Evolutionary conservation across 495 filamentous ascomycete genomes (phyloP).

Genomic region (Staphylotrichum longicolle): DNA sequence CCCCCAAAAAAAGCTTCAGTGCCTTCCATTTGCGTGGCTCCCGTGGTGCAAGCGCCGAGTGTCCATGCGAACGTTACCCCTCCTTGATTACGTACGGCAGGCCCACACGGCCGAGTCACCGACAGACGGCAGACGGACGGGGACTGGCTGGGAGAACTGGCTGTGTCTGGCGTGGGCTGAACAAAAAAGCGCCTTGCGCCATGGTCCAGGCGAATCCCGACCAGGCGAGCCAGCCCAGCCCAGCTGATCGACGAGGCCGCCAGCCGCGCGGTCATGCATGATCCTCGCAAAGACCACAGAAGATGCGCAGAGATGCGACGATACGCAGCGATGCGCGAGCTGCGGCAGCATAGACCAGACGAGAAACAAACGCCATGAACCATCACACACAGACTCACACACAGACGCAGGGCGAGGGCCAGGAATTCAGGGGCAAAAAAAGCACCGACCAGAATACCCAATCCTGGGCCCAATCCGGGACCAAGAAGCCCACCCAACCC

Average conservation of each 20-base stretch:
- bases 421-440: slow-evolving; percentile 5
- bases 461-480: too few species aligned
- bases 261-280: slow-evolving; percentile 23
- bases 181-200: slow-evolving; percentile 17
- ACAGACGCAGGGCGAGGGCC: neutral
- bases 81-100: slow-evolving; percentile 7
- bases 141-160: too few species aligned
- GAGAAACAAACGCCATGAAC: slow-evolving; percentile 8
- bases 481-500: too few species aligned
- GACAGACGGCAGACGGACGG: too few species aligned
- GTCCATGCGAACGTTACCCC: slow-evolving; percentile 1
- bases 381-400: neutral
- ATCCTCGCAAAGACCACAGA: neutral
- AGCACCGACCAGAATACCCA: neutral
- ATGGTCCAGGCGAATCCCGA: slow-evolving; percentile 3
- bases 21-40: slow-evolving; percentile 11
- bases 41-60: slow-evolving; percentile 5
- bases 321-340: neutral
- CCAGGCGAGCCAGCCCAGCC: slow-evolving; percentile 4
- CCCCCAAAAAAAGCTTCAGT: neutral
- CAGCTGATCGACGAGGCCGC: slow-evolving; percentile 18
- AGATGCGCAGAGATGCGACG: neutral
- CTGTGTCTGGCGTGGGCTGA: slow-evolving; percentile 2
- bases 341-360: neutral
- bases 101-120: too few species aligned